Evolutionary conservation across 805 yeast genomes (phyloP), one percentile per base, ranked within the genome.

Genomic region (Torulaspora gathmanii): DNA sequence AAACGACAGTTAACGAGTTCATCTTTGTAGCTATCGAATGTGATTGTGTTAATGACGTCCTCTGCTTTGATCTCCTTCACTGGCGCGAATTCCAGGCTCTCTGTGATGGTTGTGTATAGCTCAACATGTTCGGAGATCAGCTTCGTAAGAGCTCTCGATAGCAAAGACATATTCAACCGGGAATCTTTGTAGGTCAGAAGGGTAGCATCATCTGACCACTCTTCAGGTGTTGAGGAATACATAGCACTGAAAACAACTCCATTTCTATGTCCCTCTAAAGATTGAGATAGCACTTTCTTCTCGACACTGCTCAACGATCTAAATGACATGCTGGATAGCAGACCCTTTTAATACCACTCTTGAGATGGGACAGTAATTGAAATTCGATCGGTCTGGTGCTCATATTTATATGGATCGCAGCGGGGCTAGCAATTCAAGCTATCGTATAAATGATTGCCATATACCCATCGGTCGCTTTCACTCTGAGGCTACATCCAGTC

Each of bases 181-280:
- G 53, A 49, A 25, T 53, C 58, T 22, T 46, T 55, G 1, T 52
- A 38, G 6, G 61, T 49, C 3, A 51, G 26, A 10, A 58, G 45
- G 2, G 64, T 60, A 8, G 57, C 56, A 22, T 57, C 63, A 27
- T 63, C 65, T 8, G 45, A 47, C 49, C 56, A 43, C 23, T 50
- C 53, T 23, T 53, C 54, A 16, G 37, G 13, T 6, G 49, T 39
- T 3, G 51, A 37, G 4, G 48, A 48, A 36, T 57, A 58, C 27
- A 51, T 49, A 8, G 60, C 57, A 5, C 60, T 52, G 35, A 58
- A 61, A 0, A 56, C 43, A 8, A 55, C 53, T n/a, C 67, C 65
- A 46, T 59, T 61, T 42, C 58, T 51, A 25, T 51, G 40, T 11
- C 52, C 52, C 27, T 55, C 57, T 4, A 56, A 25, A 2, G 58